phyloP scores from a whole-genome alignment of 2,329 filamentous ascomycete genomes.

The Fusarium dimerum region DNA sequence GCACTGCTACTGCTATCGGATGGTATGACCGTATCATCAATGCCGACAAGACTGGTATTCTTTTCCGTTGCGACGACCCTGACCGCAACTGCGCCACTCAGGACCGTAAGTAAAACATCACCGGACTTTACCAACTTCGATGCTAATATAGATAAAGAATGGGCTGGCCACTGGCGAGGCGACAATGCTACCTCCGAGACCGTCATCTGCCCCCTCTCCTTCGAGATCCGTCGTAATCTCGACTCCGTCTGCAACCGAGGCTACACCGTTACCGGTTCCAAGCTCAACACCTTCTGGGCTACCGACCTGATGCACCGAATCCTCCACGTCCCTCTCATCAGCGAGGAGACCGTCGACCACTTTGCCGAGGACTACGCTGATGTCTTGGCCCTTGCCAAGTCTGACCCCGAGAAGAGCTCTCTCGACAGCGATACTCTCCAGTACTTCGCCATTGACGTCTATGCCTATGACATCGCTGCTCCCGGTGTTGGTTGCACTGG shows the following conservation, averaged over 20 bases:
- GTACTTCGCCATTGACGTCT: constrained; percentile 69
- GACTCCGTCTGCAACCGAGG: constrained; percentile 61
- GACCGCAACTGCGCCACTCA: constrained; percentile 62
- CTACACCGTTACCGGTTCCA: constrained; percentile 58
- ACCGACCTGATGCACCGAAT: constrained; percentile 68
- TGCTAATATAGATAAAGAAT: constrained; percentile 44
- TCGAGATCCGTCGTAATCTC: constrained; percentile 56
- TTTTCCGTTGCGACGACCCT: constrained; percentile 69
- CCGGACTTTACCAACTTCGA: fast-evolving
- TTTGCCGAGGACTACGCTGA: constrained; percentile 60
- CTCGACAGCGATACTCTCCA: constrained; percentile 64
- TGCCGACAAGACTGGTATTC: constrained; percentile 55
- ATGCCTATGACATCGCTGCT: constrained; percentile 64
- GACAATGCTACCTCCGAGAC: constrained; percentile 65
- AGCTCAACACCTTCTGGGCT: constrained; percentile 64
- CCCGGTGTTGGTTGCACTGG: constrained; percentile 65
- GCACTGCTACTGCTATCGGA: constrained; percentile 60
- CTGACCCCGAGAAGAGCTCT: constrained; percentile 47
- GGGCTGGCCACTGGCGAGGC: constrained; percentile 69
- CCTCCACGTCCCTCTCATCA: constrained; percentile 62
- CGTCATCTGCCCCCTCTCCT: constrained; percentile 68
- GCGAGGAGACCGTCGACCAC: constrained; percentile 62
- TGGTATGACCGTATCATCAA: constrained; percentile 62
- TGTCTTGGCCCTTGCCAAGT: constrained; percentile 52
- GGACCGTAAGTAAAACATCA: constrained; percentile 34